Conservation (phyloP, 1,284 basidiomycete species). For the Austroboletus novae-zelandiae region DNA sequence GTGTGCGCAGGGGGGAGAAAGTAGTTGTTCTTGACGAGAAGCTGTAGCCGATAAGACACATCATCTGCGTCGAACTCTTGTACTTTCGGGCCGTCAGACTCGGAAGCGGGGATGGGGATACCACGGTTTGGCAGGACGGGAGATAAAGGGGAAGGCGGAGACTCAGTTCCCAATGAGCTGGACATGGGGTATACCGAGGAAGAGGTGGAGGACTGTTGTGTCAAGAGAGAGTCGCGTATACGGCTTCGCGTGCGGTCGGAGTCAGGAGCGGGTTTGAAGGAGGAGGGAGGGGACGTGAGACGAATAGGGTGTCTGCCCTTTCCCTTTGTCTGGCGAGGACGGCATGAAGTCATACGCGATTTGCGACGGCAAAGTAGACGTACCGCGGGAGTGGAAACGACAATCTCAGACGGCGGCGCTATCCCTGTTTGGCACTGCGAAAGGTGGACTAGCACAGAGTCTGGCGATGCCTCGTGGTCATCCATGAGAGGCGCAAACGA, state of each 20-base stretch:
- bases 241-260: slow-evolving; percentile 30
- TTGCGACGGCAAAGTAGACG: slow-evolving; percentile 14
- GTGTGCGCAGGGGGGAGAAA: slow-evolving; percentile 80
- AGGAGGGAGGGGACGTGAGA: slow-evolving; percentile 33
- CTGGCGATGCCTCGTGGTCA: slow-evolving; percentile 10
- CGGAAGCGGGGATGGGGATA: slow-evolving; percentile 45
- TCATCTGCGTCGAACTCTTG: slow-evolving; percentile 72
- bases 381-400: slow-evolving; percentile 18
- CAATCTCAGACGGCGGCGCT: slow-evolving; percentile 10
- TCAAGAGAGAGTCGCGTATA: slow-evolving; percentile 49
- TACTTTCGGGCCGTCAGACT: slow-evolving; percentile 42
- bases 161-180: slow-evolving; percentile 52
- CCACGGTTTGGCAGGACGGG: slow-evolving; percentile 45
- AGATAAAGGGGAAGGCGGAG: slow-evolving; percentile 57
- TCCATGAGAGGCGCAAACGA: slow-evolving; percentile 26
- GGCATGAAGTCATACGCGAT: slow-evolving; percentile 14
- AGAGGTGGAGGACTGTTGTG: slow-evolving; percentile 55
- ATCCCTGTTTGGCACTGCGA: slow-evolving; percentile 9
- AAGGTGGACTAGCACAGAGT: background rate
- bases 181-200: slow-evolving; percentile 77
- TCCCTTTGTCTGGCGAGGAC: slow-evolving; percentile 24
- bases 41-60: slow-evolving; percentile 74
- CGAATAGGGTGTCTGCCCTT: slow-evolving; percentile 26
- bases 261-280: slow-evolving; percentile 31
- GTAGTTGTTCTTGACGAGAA: slow-evolving; percentile 80